phyloP scores from a whole-genome alignment of 2,329 filamentous ascomycete species.

The Hawksworthiomyces lignivorus region DNA sequence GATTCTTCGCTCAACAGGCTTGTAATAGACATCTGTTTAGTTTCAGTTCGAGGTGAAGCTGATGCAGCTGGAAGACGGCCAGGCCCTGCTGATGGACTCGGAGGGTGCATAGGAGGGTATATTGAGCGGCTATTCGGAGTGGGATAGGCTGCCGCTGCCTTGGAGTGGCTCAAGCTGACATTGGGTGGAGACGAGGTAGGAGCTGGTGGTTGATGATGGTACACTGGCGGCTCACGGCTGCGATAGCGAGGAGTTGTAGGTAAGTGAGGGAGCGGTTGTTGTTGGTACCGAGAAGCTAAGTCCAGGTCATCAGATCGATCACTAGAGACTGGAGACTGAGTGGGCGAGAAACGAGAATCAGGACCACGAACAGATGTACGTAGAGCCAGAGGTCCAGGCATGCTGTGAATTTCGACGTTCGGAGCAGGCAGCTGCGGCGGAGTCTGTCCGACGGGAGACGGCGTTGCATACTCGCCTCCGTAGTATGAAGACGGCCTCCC shows the following conservation, averaged over 20 bases:
- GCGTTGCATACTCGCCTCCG: slow-evolving; percentile 23
- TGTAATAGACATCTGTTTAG: slow-evolving; percentile 25
- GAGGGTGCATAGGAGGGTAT: slow-evolving; percentile 5
- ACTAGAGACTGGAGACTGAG: slow-evolving; percentile 20
- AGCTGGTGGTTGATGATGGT: slow-evolving; percentile 10
- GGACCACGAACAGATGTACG: slow-evolving; percentile 1
- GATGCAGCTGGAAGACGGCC: slow-evolving; percentile 5
- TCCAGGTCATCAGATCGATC: slow-evolving; percentile 20
- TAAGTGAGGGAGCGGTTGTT: slow-evolving; percentile 1
- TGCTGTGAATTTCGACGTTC: slow-evolving; percentile 16
- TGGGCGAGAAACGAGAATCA: slow-evolving; percentile 21
- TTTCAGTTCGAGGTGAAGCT: slow-evolving; percentile 19
- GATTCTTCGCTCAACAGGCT: slow-evolving; percentile 21
- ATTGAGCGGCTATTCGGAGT: slow-evolving; percentile 5
- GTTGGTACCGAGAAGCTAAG: slow-evolving; percentile 5
- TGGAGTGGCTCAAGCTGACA: slow-evolving; percentile 1
- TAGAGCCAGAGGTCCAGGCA: slow-evolving; percentile 2
- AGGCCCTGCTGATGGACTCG: slow-evolving; percentile 1
- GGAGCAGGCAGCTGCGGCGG: slow-evolving; percentile 20
- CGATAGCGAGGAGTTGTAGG: slow-evolving; percentile 4
- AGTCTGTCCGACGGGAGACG: slow-evolving; percentile 24
- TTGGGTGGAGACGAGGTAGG: slow-evolving; percentile 4
- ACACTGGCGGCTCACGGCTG: slow-evolving; percentile 4
- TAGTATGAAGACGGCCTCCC: slow-evolving; percentile 17
- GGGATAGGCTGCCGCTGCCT: slow-evolving; percentile 1